phyloP scores from a whole-genome alignment of 306 rosid genomes.

The Begonia fuchsioides region DNA sequence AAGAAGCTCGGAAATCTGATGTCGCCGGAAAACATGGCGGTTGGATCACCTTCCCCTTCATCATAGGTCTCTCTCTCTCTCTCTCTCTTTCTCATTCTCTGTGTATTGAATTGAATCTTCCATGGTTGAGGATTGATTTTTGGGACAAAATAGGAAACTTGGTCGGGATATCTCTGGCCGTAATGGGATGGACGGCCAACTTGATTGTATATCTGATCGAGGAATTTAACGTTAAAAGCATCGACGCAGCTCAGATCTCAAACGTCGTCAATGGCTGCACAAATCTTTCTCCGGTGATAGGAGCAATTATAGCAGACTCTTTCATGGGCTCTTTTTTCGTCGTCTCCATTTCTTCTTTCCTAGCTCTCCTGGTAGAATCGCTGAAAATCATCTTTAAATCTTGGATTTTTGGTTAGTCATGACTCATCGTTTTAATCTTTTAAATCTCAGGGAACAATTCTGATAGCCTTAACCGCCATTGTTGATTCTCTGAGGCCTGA shows the following conservation, averaged over 20 bases:
- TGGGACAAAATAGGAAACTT: slow-evolving; percentile 10
- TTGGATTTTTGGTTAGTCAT: too few species aligned
- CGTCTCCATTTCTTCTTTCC: slow-evolving; percentile 12
- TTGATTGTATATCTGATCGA: slow-evolving; percentile 23
- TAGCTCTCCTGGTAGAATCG: slow-evolving; percentile 23
- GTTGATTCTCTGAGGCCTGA: slow-evolving; percentile 16
- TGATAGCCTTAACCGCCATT: slow-evolving; percentile 17
- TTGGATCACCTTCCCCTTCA: slow-evolving; percentile 34
- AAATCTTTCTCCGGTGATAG: slow-evolving; percentile 17
- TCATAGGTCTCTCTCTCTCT: slow-evolving; percentile 11
- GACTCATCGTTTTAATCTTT: too few species aligned
- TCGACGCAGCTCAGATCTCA: slow-evolving; percentile 23
- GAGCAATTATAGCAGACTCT: slow-evolving; percentile 27
- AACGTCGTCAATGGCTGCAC: slow-evolving; percentile 20
- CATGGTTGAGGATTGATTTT: background rate
- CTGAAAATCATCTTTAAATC: background rate
- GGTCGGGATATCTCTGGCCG: slow-evolving; percentile 17
- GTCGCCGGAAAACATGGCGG: slow-evolving; percentile 15
- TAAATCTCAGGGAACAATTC: slow-evolving; percentile 11
- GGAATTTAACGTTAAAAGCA: slow-evolving; percentile 18
- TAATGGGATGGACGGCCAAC: slow-evolving; percentile 19
- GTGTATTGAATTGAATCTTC: background rate
- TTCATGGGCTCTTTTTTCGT: slow-evolving; percentile 20
- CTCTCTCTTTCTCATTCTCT: background rate
- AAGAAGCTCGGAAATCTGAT: background rate